A percentile compares a stretch with the other conserved stretches of the same genome.
Conservation (phyloP, 1,284 basidiomycete species). For the Caloboletus inedulis region DNA sequence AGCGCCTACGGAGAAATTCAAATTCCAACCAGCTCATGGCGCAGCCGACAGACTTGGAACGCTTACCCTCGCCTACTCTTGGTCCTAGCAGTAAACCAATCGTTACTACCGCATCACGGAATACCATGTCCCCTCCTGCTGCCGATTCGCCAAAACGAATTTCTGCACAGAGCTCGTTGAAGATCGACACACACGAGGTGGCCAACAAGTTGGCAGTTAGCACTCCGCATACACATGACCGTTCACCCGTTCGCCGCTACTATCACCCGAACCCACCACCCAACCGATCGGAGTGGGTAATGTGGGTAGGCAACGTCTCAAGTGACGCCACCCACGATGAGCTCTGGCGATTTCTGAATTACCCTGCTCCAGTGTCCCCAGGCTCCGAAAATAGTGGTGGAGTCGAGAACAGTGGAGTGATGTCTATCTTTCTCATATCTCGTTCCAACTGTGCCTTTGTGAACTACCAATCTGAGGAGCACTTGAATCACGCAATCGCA, state of each 20-base stretch:
- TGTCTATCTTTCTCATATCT: conserved; percentile 90
- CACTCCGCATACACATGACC: conserved; percentile 19
- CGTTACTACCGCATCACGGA: background rate
- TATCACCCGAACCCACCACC: conserved; percentile 67
- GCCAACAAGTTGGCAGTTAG: background rate
- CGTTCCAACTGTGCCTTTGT: conserved; percentile 93
- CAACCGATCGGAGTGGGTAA: conserved; percentile 87
- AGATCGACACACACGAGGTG: background rate
- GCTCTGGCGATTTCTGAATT: conserved; percentile 83
- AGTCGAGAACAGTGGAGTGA: conserved; percentile 51
- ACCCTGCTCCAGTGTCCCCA: conserved; percentile 21
- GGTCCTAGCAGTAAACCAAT: background rate
- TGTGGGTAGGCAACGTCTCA: conserved; percentile 94
- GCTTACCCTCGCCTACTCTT: background rate
- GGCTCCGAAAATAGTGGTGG: conserved; percentile 8
- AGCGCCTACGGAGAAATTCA: conserved; percentile 10
- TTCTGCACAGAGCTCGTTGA: background rate
- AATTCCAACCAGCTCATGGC: background rate
- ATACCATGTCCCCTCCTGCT: background rate
- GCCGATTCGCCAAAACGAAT: background rate
- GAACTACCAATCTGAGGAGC: conserved; percentile 71
- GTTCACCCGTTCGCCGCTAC: conserved; percentile 37
- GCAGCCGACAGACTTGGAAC: background rate
- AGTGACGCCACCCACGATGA: conserved; percentile 85
- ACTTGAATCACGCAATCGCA: conserved; percentile 66